These are phyloP conservation scores for Histomonas meleagridis DNA, from an alignment of 208 protist genomes.

Conservation along the genomic window DNA sequence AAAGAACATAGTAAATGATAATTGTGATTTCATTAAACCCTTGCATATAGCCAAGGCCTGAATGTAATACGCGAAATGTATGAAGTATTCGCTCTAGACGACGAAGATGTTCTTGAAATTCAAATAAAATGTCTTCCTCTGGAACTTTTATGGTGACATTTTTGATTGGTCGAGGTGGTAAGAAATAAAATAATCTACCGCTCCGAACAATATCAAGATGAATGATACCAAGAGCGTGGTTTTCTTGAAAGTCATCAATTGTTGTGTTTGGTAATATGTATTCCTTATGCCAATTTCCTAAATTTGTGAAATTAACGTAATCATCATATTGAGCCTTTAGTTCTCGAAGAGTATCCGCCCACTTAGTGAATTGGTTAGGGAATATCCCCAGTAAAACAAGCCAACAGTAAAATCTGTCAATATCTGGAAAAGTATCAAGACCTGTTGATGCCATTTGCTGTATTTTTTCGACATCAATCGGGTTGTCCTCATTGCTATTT, in stretches of 20 bases:
- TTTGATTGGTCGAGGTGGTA: not conserved
- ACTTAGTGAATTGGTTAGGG: not conserved
- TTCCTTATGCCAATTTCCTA: not conserved
- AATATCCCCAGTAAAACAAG: not conserved
- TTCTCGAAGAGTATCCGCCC: not conserved
- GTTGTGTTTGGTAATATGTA: not conserved
- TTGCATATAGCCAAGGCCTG: not conserved
- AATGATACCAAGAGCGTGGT: not conserved
- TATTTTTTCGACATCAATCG: not conserved
- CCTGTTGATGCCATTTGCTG: not conserved
- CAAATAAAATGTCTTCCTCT: not conserved
- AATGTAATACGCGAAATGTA: not conserved
- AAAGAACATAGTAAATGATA: not conserved
- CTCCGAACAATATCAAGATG: not conserved
- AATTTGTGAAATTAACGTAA: not conserved
- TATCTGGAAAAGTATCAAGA: not conserved
- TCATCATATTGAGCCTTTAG: not conserved
- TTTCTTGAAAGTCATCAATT: not conserved
- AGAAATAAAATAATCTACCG: not conserved
- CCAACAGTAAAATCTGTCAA: not conserved
- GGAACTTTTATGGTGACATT: not conserved
- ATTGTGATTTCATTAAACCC: constrained; percentile 4
- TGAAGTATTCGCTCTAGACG: not conserved
- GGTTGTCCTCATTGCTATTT: no score
- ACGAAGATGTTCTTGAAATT: not conserved